Base-by-base conservation (phyloP, 805 yeast species). In the Ogataea siamensis region DNA sequence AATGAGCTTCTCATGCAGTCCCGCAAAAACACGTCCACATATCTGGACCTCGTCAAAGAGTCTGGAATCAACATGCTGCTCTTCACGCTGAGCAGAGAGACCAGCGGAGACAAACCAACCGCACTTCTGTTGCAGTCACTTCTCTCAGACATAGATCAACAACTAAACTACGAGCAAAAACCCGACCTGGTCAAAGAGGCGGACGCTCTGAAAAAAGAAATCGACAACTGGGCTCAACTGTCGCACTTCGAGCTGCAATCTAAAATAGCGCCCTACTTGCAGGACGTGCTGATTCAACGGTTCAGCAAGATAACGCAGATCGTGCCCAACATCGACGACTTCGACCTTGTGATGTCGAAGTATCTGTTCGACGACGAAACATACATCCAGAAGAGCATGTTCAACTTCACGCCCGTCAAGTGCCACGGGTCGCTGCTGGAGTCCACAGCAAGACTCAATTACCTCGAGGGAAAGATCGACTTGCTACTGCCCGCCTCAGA, bases 211-310 rank as follows among this genome's bases (percentile, higher is more conserved):
- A 45, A 42, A 23, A 33, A 35, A 2, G 53, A 60, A 32, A 53
- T 64, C 7, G 49, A 45, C 12, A 44, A 45, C 11, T 62, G 67
- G 67, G 47, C 64, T 1, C 65, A 61, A 42, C 30, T 37, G 7
- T 54, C 66, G 3, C 68, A 64, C 49, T 49, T 55, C 32, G 66
- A 62, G 38, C 40, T 64, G 23, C 68, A 64, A 39, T 48, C 63
- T 1, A 50, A 50, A 14, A 53, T 63, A 10, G 45, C 46, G 1
- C 66, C 65, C 7, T 62, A 54, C 29, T 37, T 60, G 26, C 53
- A 60, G 3, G 43, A 53, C 17, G 42, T 48, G 2, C 39, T 62
- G 5, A 43, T 61, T 17, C 48, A 47, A 12, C 49, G 54, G 21
- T 59, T 58, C 32, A 49, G 58, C 15, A 53, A 53, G 22, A 45